Conservation (phyloP, 129 eudicot species). For the carrot (Daucus carota) region DH1_v3.0 NC_030383.2:64394001-64394500, state of each 20-base stretch:
- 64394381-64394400: not conserved
- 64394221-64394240: not conserved
- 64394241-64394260: not conserved
- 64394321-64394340: not conserved
- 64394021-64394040: conserved; percentile 61
- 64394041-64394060: not conserved
- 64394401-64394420: not conserved
- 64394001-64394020: conserved; percentile 66
- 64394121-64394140: too few relatives aligned
- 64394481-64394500: not conserved
- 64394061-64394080: not conserved
- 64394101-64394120: not conserved
- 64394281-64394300: not conserved
- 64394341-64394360: too few relatives aligned
- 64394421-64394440: not conserved
- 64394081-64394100: not conserved
- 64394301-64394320: not conserved
- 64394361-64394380: not conserved
- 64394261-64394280: too few relatives aligned
- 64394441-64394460: not conserved
- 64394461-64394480: not conserved
- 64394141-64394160: not conserved
- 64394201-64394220: not conserved
- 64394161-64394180: too few relatives aligned
- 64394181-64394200: not conserved